Evolutionary conservation across 2,329 filamentous ascomycete species (phyloP), one percentile per base, ranked within the genome.

Genomic region (Corinectria fuckeliana): DNA sequence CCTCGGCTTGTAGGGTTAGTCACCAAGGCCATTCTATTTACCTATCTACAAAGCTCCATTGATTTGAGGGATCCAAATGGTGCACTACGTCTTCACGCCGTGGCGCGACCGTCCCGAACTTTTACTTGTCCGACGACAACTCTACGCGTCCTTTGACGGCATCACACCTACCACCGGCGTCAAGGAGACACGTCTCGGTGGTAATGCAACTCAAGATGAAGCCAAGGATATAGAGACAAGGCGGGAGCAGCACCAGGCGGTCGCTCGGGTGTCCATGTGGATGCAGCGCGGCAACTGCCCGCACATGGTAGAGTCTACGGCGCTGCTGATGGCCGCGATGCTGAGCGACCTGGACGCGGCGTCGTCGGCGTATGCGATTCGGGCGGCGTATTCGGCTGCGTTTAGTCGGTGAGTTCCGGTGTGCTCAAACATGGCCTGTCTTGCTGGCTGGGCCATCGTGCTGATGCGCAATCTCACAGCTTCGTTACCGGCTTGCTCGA

Each of bases 401-500:
- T 91, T 94, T 73, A 88, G 87, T 77, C 85, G 89, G 87, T 90
- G 78, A 72, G 84, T 81, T 49, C 5, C n/a, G 13, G 10, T 21
- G 2, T 20, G 8, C 3, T 9, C 21, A 2, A 32, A 16, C 8
- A 6, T 16, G 23, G 18, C 30, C 1, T 21, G 13, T 9, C 30
- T 4, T 9, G 56, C 26, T 36, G 53, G 23, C 16, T 16, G 7
- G 41, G 34, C 16, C 4, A 13, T 36, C n/a, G n/a, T 30, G 41
- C 53, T 61, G 14, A 57, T 20, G 11, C 21, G 36, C 7, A 14
- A 14, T 21, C 28, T 18, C 58, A 57, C 64, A 90, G 88, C 63
- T 95, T 95, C 74, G 89, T 94, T 20, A 95, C 91, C 1, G 91
- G 91, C 38, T 84, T 94, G 58, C 81, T 92, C 47, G 91, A 95